Base-by-base conservation (phyloP, 352 stramenopile species). In the Peronosclerospora sorghi region DNA sequence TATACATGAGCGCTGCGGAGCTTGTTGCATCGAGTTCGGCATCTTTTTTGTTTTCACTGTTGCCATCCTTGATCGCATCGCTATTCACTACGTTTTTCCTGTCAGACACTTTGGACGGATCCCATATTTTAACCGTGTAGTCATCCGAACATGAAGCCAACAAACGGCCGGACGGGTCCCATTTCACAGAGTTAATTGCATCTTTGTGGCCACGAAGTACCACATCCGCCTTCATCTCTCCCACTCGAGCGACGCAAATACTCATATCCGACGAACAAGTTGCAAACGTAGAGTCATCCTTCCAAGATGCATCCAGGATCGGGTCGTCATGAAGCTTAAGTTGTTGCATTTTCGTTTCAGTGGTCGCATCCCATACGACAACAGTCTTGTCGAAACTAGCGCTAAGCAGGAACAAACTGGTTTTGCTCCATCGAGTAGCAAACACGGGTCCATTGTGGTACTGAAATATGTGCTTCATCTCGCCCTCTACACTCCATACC, bases 131-230 rank as follows among this genome's bases (percentile, higher is more conserved):
- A 30, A 97, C 94, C 18, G 95, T 97, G 54, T 84, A 95, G 69
- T 99, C 96, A 56, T 99, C 96, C 1, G 94, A 98, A 62, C 95
- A 98, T 28, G 87, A 98, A 5, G 95, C 95, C 19, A 99, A 72
- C 18, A 97, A 65, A 5, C 64, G 75, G 0, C 93, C 92, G 4
- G 81, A 94, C 7, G 94, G 90, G 68, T 97, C 90, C 96, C 95
- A 99, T 53, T 97, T 96, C 35, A 99, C 94, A 24, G 94, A 95
- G 65, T 99, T 98, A 35, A 99, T 96, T 58, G 98, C 95, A 32
- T 98, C 93, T 12, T 72, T 88, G 71, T 98, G 96, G 15, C 94
- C 95, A 30, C 69, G 73, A 41, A 96, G 78, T 14, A 88, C 80
- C 32, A 89, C 59, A n/a, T 95, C 73, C 17, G 59, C 80, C 54